Evolutionary conservation across 2,329 filamentous ascomycete genomes (phyloP).

Genomic region (Chrysosphaeria jannelii): DNA sequence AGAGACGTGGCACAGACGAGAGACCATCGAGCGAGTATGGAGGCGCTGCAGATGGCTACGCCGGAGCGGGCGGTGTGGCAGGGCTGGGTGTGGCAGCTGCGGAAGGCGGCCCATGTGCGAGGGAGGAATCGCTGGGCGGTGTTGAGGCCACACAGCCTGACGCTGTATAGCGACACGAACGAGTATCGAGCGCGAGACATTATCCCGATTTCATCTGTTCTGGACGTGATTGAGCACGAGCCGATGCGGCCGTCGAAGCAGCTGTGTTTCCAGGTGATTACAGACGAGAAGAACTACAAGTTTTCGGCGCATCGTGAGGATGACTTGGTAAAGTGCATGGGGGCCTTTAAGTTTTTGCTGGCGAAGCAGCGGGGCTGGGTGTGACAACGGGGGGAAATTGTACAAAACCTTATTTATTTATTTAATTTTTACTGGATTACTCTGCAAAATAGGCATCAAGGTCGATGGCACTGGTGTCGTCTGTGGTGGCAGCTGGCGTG

Average conservation of each 20-base stretch:
- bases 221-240: constrained; percentile 81
- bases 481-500: no score
- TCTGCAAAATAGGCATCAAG: no score
- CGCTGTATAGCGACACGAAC: constrained; percentile 73
- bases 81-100: constrained; percentile 63
- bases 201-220: constrained; percentile 44
- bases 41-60: constrained; percentile 20
- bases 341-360: constrained; percentile 67
- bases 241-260: constrained; percentile 58
- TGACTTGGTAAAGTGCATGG: constrained; percentile 52
- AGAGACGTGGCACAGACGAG: constrained; percentile 11
- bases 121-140: constrained; percentile 87
- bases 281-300: constrained; percentile 60
- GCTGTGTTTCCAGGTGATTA: constrained; percentile 76
- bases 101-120: constrained; percentile 51
- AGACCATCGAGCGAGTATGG: constrained; percentile 27
- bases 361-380: no score
- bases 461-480: no score
- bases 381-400: no score
- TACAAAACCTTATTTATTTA: no score
- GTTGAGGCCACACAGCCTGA: constrained; percentile 54
- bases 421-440: no score
- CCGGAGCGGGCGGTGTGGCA: constrained; percentile 82
- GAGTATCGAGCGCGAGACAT: constrained; percentile 76
- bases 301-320: constrained; percentile 62